Conservation (phyloP, 2,329 filamentous ascomycete species). For the Malbranchea zuffiana region DNA sequence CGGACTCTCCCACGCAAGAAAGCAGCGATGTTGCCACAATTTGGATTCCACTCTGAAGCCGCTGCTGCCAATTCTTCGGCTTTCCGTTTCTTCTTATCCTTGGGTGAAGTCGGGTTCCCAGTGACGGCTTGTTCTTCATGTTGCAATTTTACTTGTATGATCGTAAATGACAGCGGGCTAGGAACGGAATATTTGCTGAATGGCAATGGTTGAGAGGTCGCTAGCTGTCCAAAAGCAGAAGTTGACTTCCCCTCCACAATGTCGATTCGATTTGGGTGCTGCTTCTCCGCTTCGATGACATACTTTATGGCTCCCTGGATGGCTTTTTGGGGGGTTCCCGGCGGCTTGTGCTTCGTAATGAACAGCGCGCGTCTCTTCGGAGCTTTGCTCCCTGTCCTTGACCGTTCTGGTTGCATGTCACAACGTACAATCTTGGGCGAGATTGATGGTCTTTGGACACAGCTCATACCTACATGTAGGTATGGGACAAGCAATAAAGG, state of each 20-base stretch:
- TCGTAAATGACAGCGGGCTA: no score
- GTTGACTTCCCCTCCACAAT: conserved; percentile 29
- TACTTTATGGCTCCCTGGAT: conserved; percentile 59
- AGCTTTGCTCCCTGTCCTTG: conserved; percentile 70
- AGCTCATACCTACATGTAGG: no score
- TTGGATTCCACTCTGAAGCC: no score
- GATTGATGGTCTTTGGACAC: no score
- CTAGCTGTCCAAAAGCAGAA: no score
- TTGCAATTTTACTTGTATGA: conserved; percentile 41
- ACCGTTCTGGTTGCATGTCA: no score
- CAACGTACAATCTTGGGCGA: no score
- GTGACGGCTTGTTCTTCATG: conserved; percentile 29
- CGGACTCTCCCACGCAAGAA: no score
- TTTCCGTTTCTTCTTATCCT: conserved; percentile 56
- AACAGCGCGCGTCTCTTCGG: conserved; percentile 68
- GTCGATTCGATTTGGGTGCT: conserved; percentile 65
- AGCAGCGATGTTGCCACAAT: no score
- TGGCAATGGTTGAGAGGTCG: no score
- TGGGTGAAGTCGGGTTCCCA: conserved; percentile 16
- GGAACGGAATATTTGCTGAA: no score
- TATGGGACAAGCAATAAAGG: no score
- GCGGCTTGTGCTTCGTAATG: conserved; percentile 56
- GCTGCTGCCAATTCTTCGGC: conserved; percentile 51
- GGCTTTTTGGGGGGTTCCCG: conserved; percentile 48
- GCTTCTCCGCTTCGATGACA: conserved; percentile 53